Evolutionary conservation across 192 early-diverging fungal genomes (phyloP), one percentile per base, ranked within the genome.

Genomic region (Podochytrium sp.): DNA sequence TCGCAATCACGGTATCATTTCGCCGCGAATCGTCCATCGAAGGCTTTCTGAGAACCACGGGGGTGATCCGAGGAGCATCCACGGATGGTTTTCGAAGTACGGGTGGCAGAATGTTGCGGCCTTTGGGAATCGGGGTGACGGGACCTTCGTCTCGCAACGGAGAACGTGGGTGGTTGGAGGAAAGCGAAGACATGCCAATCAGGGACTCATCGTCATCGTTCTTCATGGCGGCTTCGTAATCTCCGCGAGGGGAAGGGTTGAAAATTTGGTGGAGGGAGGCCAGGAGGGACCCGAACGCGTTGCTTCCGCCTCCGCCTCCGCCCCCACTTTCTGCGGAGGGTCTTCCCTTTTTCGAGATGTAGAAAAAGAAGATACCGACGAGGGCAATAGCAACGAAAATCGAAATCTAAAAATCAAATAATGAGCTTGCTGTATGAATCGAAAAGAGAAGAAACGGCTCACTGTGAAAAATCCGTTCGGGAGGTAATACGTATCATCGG

Each of bases 161-260:
- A 47, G 20, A 5, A 55, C 5, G 43, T 20, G 7, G 43, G 20
- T 12, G 20, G 43, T 47, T 47, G 7, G 43, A 47, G 20, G 20
- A 7, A 47, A 12, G 10, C 43, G 7, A 12, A 20, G 43, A 23
- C 52, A 55, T 55, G 18, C 52, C 52, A 55, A 55, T 55, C 52
- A 55, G 29, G 52, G 52, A 55, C 29, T 55, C 52, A 34, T 60
- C 58, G 23, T 60, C 58, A 3, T 60, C 58, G 33, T 16, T 38
- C 35, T 34, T 14, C 35, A 38, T 12, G 16, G 58, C 30, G 6
- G 58, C 5, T 34, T 60, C n/a, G 58, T 60, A 60, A 4, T 32
- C 33, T 7, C 58, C 58, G 3, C 33, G 52, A 14, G 52, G 52
- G 20, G 52, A 55, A 27, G 52, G 52, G 23, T 55, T 55, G 52